These are phyloP conservation scores for Hyphopichia pseudoburtonii DNA, from an alignment of 1,139 yeast genomes.

Conservation along the genomic window DNA sequence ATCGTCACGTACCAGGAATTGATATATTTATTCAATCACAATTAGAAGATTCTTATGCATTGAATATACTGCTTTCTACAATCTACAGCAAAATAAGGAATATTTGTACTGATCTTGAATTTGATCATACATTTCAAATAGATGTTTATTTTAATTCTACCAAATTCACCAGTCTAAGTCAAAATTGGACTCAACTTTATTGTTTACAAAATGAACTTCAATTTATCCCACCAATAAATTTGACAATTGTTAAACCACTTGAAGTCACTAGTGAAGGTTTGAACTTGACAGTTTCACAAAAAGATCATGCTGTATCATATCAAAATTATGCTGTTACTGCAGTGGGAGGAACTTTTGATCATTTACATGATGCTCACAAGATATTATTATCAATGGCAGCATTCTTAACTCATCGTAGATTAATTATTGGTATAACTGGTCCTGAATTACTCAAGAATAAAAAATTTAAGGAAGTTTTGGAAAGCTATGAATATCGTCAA, in stretches of 20 bases:
- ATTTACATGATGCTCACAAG: slow-evolving; percentile 93
- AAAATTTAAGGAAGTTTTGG: slow-evolving; percentile 65
- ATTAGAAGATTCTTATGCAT: slow-evolving; percentile 18
- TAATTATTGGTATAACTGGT: slow-evolving; percentile 86
- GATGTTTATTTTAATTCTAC: slow-evolving; percentile 29
- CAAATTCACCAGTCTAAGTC: slow-evolving; percentile 1
- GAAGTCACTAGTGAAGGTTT: too few species aligned
- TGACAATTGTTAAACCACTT: too few species aligned
- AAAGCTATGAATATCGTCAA: slow-evolving; percentile 56
- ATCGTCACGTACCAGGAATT: slow-evolving; percentile 8
- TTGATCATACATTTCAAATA: slow-evolving; percentile 29
- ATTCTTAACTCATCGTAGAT: slow-evolving; percentile 50
- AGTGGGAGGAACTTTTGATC: slow-evolving; percentile 97
- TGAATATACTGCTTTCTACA: slow-evolving; percentile 27
- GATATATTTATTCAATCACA: slow-evolving; percentile 23
- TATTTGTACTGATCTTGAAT: slow-evolving; percentile 18
- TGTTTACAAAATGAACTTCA: slow-evolving; percentile 4
- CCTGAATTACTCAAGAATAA: slow-evolving; percentile 72
- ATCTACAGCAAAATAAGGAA: slow-evolving; percentile 27
- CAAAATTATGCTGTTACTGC: slow-evolving; percentile 36
- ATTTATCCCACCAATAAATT: not conserved
- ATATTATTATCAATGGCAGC: slow-evolving; percentile 74
- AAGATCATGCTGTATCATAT: not conserved
- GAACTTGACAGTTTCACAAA: too few species aligned
- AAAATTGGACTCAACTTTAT: slow-evolving; percentile 3